Base-by-base conservation (phyloP, 176 grass and related monocot species). In the Hordeum vulgare region DNA sequence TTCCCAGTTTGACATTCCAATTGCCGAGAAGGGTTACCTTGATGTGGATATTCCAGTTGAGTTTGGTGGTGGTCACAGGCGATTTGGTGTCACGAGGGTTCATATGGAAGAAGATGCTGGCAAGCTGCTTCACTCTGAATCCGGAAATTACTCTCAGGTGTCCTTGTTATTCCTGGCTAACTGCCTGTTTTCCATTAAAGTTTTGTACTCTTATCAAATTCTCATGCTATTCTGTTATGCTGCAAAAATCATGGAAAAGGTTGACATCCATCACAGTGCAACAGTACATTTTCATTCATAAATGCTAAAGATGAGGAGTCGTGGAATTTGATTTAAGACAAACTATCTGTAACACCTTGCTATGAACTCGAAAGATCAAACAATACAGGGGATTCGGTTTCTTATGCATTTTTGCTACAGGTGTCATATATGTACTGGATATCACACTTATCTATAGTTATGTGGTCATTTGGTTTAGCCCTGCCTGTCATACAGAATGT, bases 61-160 rank as follows among this genome's bases (percentile, higher is more conserved):
- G 83, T 98, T 95, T 49, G 91, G 96, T 18, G 96, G 96, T 31
- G 93, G 96, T 1, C 96, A 93, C 80, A 91, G 88, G 70, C 87
- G 79, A 58, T 98, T 98, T 85, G 96, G 96, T 21, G 83, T 98
- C 66, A 98, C 96, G 0, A 91, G 96, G 87, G 90, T 98, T 78
- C 96, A 95, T 81, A 95, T 98, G 93, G 93, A 98, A 88, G 93
- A 98, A 91, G 96, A 98, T 90, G 93, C 96, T 24, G 96, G 96
- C 66, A 98, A 98, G 47, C 85, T 98, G 42, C 89, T 91, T 87
- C 96, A 98, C 23, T 95, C 93, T 77, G 96, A 95, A 56, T 83
- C 83, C 0, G 89, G 83, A 65, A 92, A 83, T 78, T 98, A 80
- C 78, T 95, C 96, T 4, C 96, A 98, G 96, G 96, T 98, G 82